phyloP scores from a whole-genome alignment of 169 alveolate species.

The Miamiensis avidus region DNA sequence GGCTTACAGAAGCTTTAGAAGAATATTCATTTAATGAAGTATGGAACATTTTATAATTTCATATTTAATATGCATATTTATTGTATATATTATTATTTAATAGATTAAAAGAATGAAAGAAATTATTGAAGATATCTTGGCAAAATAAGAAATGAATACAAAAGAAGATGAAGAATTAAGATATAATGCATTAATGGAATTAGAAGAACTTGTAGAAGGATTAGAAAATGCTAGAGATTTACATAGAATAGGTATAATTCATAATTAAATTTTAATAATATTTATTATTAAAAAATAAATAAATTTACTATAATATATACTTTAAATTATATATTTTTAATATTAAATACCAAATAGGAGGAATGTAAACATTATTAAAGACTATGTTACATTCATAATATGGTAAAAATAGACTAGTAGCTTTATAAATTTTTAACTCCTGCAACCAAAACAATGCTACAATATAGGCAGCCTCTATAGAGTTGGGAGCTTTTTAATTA shows the following conservation, averaged over 20 bases:
- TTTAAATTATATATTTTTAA: neutral
- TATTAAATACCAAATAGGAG: neutral
- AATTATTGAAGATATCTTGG: conserved; percentile 48
- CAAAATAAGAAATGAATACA: conserved; percentile 41
- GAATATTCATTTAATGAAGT: conserved; percentile 64
- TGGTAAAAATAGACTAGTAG: neutral
- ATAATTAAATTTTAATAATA: neutral
- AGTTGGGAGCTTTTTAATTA: conserved; percentile 18
- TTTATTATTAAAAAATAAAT: neutral
- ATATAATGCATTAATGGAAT: conserved; percentile 18
- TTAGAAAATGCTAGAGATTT: conserved; percentile 32
- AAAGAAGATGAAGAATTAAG: conserved; percentile 53
- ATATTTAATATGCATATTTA: too few species aligned
- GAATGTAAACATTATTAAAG: neutral
- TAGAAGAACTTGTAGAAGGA: conserved; percentile 37
- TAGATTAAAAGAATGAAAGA: conserved; percentile 64
- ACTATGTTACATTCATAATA: neutral
- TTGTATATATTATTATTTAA: neutral
- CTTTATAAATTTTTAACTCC: conserved; percentile 11
- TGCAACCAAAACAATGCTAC: conserved; percentile 22
- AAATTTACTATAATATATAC: neutral
- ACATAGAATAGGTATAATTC: neutral
- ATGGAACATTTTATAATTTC: too few species aligned
- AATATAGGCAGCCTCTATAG: conserved; percentile 2
- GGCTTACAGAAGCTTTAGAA: conserved; percentile 73